Evolutionary conservation across 345 rosid species (phyloP), one percentile per base, ranked within the genome.

Genomic region (Citrus hindsii): DNA sequence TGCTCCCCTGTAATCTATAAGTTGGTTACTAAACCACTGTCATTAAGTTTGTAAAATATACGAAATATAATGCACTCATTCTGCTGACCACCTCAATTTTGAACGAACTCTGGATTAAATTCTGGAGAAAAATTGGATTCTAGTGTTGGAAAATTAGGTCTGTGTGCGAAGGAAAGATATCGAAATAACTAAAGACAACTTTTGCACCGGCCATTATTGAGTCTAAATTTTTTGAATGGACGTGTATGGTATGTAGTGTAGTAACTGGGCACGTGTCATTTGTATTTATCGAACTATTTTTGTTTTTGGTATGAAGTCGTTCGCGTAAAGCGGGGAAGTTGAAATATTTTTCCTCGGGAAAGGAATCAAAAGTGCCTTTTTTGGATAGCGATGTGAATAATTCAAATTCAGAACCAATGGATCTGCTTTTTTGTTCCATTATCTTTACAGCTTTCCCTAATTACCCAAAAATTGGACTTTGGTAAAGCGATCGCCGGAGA

Each of bases 271-370:
- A 12, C 25, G 37, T 3, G 51, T 12, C 14, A 12, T 46, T 46
- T 46, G 18, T 51, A 35, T 25, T 51, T 48, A 66, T 51, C 55
- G 24, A 22, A 33, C 35, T 33, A 33, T 70, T 66, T 55, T 55
- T 76, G 24, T 19, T 38, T 70, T 76, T 30, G 19, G 62, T 25
- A 42, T 32, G 0, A 33, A 51, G 78, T 77, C 70, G 80, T 77
- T 77, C 80, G 35, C 7, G 3, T 5, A 59, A 59, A 71, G 76
- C 2, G 7, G 51, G 32, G 83, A 35, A 40, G 38, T 37, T 40
- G 48, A 12, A 12, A 37, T 35, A 5, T 1, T 38, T 6, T 46
- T 46, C 4, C 10, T 9, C 25, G 42, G 58, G 22, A 24, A 42
- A 42, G 5, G 35, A 4, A 27, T 42, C 7, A 25, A 46, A 30